These are phyloP conservation scores for Apodospora peruviana DNA, from an alignment of 495 filamentous ascomycete species.

Conservation along the genomic window DNA sequence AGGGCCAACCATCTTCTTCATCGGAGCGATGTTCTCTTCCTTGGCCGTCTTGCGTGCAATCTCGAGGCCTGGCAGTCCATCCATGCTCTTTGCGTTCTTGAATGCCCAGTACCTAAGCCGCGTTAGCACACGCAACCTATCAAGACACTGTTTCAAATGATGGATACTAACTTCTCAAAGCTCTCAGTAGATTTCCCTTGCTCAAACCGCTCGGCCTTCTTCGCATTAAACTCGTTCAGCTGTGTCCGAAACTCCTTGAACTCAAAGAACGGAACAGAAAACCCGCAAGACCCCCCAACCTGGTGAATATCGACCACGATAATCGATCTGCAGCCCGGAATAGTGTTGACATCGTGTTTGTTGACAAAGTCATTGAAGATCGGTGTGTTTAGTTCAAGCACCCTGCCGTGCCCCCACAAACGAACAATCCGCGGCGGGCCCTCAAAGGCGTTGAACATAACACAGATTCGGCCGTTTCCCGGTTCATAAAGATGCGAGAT, in stretches of 20 bases:
- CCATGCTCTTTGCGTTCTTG: constrained; percentile 50
- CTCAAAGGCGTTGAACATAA: constrained; percentile 68
- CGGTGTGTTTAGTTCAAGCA: constrained; percentile 52
- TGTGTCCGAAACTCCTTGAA: constrained; percentile 43
- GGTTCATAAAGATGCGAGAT: constrained; percentile 65
- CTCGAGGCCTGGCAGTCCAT: constrained; percentile 48
- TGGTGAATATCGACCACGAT: constrained; percentile 63
- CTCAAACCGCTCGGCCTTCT: constrained; percentile 34
- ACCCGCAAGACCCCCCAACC: constrained; percentile 50
- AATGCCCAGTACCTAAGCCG: constrained; percentile 47
- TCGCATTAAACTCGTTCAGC: constrained; percentile 44
- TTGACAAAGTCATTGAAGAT: constrained; percentile 44
- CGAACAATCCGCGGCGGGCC: constrained; percentile 59
- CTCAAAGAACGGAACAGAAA: constrained; percentile 47
- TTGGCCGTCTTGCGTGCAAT: constrained; percentile 34
- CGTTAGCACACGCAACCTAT: neutral
- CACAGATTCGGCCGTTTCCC: constrained; percentile 61
- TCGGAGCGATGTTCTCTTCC: constrained; percentile 37
- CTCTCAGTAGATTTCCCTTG: constrained; percentile 41
- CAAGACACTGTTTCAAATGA: neutral
- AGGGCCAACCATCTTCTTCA: constrained; percentile 47
- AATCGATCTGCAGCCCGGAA: constrained; percentile 54
- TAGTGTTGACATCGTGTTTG: constrained; percentile 32
- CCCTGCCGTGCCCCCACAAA: constrained; percentile 61
- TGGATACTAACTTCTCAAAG: constrained; percentile 38